Percentiles rank a stretch among this genome's conserved stretches.
Evolutionary conservation across 805 yeast species (phyloP).

Genomic region (Clavispora asparagi): DNA sequence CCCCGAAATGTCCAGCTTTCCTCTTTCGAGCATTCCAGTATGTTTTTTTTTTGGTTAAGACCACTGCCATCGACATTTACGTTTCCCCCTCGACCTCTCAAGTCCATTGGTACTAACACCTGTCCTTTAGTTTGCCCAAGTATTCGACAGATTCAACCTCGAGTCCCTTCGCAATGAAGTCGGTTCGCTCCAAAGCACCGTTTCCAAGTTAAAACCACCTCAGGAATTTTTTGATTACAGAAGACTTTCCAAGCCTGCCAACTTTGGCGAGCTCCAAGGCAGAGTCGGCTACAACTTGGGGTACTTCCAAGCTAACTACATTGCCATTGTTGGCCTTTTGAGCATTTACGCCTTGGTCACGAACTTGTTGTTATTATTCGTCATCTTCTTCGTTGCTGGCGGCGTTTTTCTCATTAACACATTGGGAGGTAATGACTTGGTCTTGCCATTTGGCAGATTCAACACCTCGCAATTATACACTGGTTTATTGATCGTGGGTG

Average conservation of each 20-base stretch:
- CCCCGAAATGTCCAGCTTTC: background rate
- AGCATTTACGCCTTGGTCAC: slow-evolving; percentile 84
- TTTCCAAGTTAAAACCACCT: slow-evolving; percentile 77
- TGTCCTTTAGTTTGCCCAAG: slow-evolving; percentile 8
- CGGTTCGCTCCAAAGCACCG: slow-evolving; percentile 50
- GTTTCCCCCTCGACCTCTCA: background rate
- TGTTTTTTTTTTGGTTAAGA: slow-evolving; percentile 12
- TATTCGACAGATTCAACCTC: slow-evolving; percentile 20
- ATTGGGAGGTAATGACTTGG: slow-evolving; percentile 79
- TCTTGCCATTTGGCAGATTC: slow-evolving; percentile 64
- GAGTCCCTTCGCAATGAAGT: slow-evolving; percentile 21
- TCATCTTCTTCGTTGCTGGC: slow-evolving; percentile 60
- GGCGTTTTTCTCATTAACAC: slow-evolving; percentile 77
- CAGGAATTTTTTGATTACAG: slow-evolving; percentile 92
- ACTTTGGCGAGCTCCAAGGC: slow-evolving; percentile 83
- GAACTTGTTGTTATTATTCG: slow-evolving; percentile 79
- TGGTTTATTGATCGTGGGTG: slow-evolving; percentile 65
- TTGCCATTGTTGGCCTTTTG: slow-evolving; percentile 63
- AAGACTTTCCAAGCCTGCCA: slow-evolving; percentile 84
- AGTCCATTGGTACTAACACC: slow-evolving; percentile 5
- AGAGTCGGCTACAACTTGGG: slow-evolving; percentile 83
- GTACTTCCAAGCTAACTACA: slow-evolving; percentile 84
- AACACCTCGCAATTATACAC: slow-evolving; percentile 82
- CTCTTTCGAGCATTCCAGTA: slow-evolving; percentile 25
- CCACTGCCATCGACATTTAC: too few species aligned